Base-by-base conservation (phyloP, 208 protist genomes). In the Wallacemonas sp. region DNA sequence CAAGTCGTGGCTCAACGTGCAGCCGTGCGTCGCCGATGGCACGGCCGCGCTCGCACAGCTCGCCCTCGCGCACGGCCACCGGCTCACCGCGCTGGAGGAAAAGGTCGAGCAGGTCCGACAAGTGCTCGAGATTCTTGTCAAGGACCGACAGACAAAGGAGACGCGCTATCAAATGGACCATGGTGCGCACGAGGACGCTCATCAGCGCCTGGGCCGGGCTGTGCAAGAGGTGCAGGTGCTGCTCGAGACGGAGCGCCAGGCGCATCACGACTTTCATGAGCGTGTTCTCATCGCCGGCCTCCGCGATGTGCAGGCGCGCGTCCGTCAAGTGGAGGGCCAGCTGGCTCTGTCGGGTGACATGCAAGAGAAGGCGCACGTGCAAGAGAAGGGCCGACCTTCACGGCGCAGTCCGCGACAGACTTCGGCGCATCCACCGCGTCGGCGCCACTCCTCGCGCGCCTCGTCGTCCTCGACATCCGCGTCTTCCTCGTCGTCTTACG, bases 1-100 rank as follows among this genome's bases (percentile, higher is more conserved):
- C 23, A 83, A 74, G 74, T 63, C 57, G 23, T 93, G 87, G 87
- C 68, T 82, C 23, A 93, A 93, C 61, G 87, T 93, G 12, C 82
- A 90, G 41, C 82, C 83, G 16, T 91, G 87, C 49, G 84, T 93
- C 10, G 23, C 81, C 16, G 68, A 79, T 22, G 55, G 64, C 26
- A 65, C 66, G 14, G 61, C 63, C 18, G 20, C 69, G 16, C 50
- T 83, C 2, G 36, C 70, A 18, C 57, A 57, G 12, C 52, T 74
- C 12, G 57, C 52, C 16, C 65, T 70, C 42, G 23, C 39, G 18
- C 77, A 72, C 3, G 61, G 64, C 14, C 45, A 33, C 0, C 76
- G 72, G 2, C 57, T 87, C 18, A 32, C 8, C 26, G 8, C 61
- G 48, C 49, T 91, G 36, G 76, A 82, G 45, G 54, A 67, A 14